Evolutionary conservation across 305 asterid species (phyloP), one percentile per base, ranked within the genome.

Genomic region (Fraxinus greggii): DNA sequence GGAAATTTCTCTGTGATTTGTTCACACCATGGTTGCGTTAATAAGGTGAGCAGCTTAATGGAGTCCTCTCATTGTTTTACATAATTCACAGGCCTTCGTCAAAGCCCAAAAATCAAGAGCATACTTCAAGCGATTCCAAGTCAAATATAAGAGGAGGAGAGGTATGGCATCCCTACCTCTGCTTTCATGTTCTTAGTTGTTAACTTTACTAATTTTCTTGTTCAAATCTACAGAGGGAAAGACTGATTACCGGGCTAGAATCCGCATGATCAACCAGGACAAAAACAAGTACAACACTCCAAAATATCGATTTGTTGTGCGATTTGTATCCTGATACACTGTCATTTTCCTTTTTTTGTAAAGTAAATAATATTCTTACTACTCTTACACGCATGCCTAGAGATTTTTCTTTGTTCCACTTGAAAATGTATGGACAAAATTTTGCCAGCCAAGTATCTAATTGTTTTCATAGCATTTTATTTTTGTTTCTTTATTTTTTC

Each of bases 251-350:
- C 74, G 98, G 6, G 98, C 98, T 0, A 92, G 98, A 89, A 94
- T 90, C 70, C 92, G 97, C 17, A 65, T 95, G 89, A 95, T 95
- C 79, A 95, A 95, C 83, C 98, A 95, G 89, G 98, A 95, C 79
- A 95, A 95, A 84, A 95, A 93, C 85, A 95, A 94, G 82, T 93
- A 93, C 85, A 94, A 94, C 84, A 93, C 97, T 2, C 97, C 97
- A 0, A 94, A 94, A 81, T 95, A 85, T 48, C 94, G 98, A 0
- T 90, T 88, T 81, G 97, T 93, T 84, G 98, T 95, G 80, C 90
- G 98, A 90, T 95, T 94, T 81, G 98, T 94, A 93, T 90, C 95
- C 95, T 83, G 19, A 4, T 74, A 5, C 28, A 1, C 0, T 8
- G 1, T 0, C 1, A 8, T 54, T n/a, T 19, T 21, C 0, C 38